phyloP scores from a whole-genome alignment of 345 rosid genomes.

The Chamaenerion angustifolium region DNA sequence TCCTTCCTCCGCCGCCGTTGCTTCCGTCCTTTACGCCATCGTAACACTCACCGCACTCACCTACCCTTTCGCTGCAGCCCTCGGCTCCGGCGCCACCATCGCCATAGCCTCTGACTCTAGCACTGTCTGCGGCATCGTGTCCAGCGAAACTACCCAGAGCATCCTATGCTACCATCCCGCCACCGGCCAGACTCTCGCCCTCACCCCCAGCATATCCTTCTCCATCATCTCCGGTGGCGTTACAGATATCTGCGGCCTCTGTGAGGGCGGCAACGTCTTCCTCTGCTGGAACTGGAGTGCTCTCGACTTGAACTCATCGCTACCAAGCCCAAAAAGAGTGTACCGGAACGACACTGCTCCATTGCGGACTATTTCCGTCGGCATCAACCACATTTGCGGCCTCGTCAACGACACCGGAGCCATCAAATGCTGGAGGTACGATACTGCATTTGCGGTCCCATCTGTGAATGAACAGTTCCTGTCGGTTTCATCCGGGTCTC shows the following conservation, averaged over 20 bases:
- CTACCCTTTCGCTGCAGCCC: conserved; percentile 5
- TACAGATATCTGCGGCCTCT: conserved; percentile 22
- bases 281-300: conserved; percentile 22
- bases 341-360: conserved; percentile 10
- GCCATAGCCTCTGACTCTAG: conserved; percentile 18
- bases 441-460: conserved; percentile 11
- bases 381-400: conserved; percentile 22
- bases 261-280: conserved; percentile 20
- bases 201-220: conserved; percentile 23
- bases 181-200: conserved; percentile 3
- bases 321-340: conserved; percentile 11
- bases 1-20: background rate
- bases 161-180: conserved; percentile 15
- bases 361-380: conserved; percentile 17
- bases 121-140: conserved; percentile 25
- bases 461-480: conserved; percentile 13
- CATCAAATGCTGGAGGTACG: conserved; percentile 22
- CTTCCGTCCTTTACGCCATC: background rate
- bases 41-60: background rate
- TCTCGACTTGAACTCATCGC: background rate
- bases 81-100: conserved; percentile 26
- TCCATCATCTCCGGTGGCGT: conserved; percentile 25
- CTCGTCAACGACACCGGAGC: conserved; percentile 5
- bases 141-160: conserved; percentile 9
- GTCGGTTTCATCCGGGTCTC: conserved; percentile 26